Percentiles rank a stretch among this genome's conserved stretches.
phyloP scores from a whole-genome alignment of 1,284 basidiomycete species.

The Ustilago loliicola region DNA sequence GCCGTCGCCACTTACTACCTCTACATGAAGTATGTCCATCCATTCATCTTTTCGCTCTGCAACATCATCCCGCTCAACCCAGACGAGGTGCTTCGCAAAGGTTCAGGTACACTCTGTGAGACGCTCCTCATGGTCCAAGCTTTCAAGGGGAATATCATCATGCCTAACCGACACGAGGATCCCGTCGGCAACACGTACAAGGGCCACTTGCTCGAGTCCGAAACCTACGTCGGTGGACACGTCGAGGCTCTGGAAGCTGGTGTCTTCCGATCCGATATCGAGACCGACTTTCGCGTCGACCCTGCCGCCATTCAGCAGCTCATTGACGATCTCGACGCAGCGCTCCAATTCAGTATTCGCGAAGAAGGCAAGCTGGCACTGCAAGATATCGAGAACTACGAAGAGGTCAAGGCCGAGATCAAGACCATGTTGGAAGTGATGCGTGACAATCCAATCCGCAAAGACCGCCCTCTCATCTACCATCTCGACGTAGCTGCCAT shows the following conservation, averaged over 20 bases:
- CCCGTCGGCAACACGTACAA: constrained; percentile 92
- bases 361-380: constrained; percentile 87
- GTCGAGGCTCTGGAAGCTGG: constrained; percentile 99
- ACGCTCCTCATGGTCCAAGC: constrained; percentile 99
- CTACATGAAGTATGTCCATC: constrained; percentile 99
- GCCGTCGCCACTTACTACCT: constrained; percentile 99
- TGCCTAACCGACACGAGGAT: constrained; percentile 98
- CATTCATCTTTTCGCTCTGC: constrained; percentile 99
- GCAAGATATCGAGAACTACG: constrained; percentile 93
- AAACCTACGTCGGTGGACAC: constrained; percentile 99
- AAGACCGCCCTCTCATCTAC: constrained; percentile 95
- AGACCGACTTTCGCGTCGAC: constrained; percentile 94
- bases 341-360: constrained; percentile 87
- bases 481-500: constrained; percentile 99
- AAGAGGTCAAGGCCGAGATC: constrained; percentile 88
- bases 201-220: constrained; percentile 93
- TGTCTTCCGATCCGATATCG: constrained; percentile 96
- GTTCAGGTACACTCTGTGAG: constrained; percentile 95
- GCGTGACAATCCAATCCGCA: constrained; percentile 89
- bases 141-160: constrained; percentile 89
- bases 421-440: constrained; percentile 84
- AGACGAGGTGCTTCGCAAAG: constrained; percentile 96
- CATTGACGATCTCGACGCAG: constrained; percentile 92
- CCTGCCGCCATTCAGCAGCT: constrained; percentile 90
- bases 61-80: constrained; percentile 98